Percentiles rank a stretch among this genome's conserved stretches.
These are phyloP conservation scores for Atkinsonella hypoxylon DNA, from an alignment of 2,329 filamentous ascomycete species.

Conservation along the genomic window DNA sequence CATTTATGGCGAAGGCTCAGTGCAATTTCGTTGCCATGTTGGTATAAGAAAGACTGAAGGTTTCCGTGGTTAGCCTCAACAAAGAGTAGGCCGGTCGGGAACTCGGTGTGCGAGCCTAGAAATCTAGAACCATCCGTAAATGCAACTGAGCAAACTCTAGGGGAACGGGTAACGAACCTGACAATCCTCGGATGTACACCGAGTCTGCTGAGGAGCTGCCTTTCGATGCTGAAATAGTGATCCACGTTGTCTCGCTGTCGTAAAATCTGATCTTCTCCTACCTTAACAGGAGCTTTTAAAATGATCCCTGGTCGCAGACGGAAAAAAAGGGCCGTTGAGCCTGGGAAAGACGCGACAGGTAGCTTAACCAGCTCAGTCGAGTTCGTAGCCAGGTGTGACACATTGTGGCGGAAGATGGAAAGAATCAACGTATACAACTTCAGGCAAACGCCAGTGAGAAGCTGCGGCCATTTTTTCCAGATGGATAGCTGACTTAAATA, in stretches of 20 bases:
- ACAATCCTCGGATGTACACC: conserved; percentile 7
- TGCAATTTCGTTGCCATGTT: conserved; percentile 4
- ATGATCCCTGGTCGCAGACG: conserved; percentile 5
- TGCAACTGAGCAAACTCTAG: background rate
- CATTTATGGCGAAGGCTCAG: conserved; percentile 10
- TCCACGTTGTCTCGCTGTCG: conserved; percentile 3
- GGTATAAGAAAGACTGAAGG: conserved; percentile 9
- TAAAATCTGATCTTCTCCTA: conserved; percentile 4
- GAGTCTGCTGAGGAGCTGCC: conserved; percentile 7
- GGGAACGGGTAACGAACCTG: conserved; percentile 2
- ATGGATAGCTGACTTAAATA: too few relatives aligned
- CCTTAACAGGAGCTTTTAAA: conserved; percentile 7
- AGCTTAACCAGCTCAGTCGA: too few relatives aligned
- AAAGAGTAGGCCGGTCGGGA: conserved; percentile 8
- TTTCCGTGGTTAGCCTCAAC: conserved; percentile 11
- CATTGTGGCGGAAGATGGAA: too few relatives aligned
- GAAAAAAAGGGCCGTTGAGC: conserved; percentile 10
- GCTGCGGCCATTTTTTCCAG: too few relatives aligned
- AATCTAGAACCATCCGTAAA: background rate
- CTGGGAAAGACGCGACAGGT: conserved; percentile 7
- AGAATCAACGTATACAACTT: too few relatives aligned
- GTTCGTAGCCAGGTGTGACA: too few relatives aligned
- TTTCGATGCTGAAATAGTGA: conserved; percentile 6
- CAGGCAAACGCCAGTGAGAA: too few relatives aligned
- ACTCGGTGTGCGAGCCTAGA: background rate